Conservation (phyloP, 1,139 yeast species). For the Sugiyamaella sp. region DNA sequence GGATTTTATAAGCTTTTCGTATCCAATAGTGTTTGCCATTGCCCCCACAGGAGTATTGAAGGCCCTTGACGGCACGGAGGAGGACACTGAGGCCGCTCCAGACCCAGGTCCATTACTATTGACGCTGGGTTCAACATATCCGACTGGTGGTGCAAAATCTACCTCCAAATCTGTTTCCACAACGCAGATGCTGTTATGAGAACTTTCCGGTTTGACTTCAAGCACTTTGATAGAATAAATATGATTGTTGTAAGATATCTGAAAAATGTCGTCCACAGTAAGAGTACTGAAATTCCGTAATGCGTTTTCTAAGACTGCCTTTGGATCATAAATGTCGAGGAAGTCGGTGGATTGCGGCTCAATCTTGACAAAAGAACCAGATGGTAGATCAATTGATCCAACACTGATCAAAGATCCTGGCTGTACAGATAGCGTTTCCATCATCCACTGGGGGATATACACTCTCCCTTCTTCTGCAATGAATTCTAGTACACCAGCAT, state of each 20-base stretch:
- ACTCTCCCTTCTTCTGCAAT: conserved; percentile 97
- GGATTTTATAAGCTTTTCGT: conserved; percentile 51
- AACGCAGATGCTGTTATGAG: conserved; percentile 75
- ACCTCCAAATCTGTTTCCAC: conserved; percentile 97
- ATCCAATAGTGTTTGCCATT: conserved; percentile 79
- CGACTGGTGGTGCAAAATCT: conserved; percentile 98
- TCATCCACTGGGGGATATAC: conserved; percentile 97
- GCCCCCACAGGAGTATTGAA: conserved; percentile 53
- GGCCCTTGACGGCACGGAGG: conserved; percentile 32
- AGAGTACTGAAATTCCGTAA: conserved; percentile 87
- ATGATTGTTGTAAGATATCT: conserved; percentile 80
- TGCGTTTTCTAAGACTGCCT: conserved; percentile 93
- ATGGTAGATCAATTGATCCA: conserved; percentile 71
- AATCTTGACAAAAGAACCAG: conserved; percentile 86
- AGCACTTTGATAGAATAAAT: conserved; percentile 80
- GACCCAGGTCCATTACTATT: conserved; percentile 18
- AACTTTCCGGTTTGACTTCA: conserved; percentile 81
- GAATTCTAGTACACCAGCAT: conserved; percentile 94
- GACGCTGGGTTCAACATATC: conserved; percentile 79
- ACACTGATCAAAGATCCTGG: conserved; percentile 83
- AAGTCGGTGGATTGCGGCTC: conserved; percentile 96
- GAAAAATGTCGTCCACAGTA: conserved; percentile 82
- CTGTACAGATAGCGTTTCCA: conserved; percentile 68
- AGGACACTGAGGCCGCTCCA: conserved; percentile 25
- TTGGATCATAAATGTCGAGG: conserved; percentile 91